Base-by-base conservation (phyloP, 2,329 filamentous ascomycete species). In the Cladophialophora psammophila region DNA sequence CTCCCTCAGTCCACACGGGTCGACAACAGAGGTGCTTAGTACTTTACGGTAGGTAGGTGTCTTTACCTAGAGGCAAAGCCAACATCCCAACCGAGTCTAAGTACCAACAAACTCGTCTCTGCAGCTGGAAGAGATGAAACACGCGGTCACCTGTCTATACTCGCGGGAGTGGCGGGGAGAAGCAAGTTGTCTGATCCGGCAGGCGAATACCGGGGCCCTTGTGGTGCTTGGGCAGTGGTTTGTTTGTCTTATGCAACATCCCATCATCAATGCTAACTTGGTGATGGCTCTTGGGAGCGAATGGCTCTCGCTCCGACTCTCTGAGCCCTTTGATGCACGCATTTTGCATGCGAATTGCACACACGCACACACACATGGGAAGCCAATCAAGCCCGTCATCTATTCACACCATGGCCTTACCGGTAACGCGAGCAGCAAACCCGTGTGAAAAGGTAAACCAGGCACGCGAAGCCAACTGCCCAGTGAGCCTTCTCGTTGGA, bases 111-210 rank as follows among this genome's bases (percentile, higher is more conserved):
- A 18, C 18, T 61, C 45, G 34, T 20, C 18, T 38, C 48, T 54
- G 45, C 6, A 15, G 32, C 34, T 61, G 59, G 45, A 60, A 32
- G 62, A 52, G 15, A 69, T 70, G 68, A 70, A 70, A 70, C 68
- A 70, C 68, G 38, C 65, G 60, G 42, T 59, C 57, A 38, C 50
- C 31, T 60, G 57, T 38, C 42, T 42, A 45, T 42, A 56, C 59
- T n/a, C 42, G 45, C 45, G 56, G 40, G 52, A 36, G 34, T 58
- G 38, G 64, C 67, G 67, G 67, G 67, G 67, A 69, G 65, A 64
- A 55, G 60, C 67, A 56, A 60, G 42, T 55, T 48, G 32, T 59
- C 20, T 42, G 35, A 58, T 65, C 67, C 57, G 61, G 36, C 18
- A 67, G 67, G 58, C 64, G 64, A 69, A 50, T 50, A 50, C 45